Conservation (phyloP, 2,329 filamentous ascomycete genomes). For the Exophiala alcalophila region DNA sequence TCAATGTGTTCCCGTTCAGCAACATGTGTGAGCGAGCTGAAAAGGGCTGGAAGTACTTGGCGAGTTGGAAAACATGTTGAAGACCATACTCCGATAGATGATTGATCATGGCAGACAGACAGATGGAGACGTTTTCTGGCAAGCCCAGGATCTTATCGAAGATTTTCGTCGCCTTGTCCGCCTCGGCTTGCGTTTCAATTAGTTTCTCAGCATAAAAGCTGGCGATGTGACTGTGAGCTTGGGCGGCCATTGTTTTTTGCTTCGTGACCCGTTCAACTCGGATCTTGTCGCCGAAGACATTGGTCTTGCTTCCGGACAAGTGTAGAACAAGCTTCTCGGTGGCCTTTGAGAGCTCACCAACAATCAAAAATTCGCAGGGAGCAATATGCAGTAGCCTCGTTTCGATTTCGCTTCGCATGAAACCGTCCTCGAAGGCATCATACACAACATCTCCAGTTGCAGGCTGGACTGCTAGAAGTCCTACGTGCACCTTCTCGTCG, state of each 20-base stretch:
- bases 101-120: conserved; percentile 92
- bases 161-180: conserved; percentile 61
- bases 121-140: conserved; percentile 82
- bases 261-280: conserved; percentile 77
- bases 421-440: conserved; percentile 93
- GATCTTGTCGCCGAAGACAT: conserved; percentile 87
- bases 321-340: conserved; percentile 91
- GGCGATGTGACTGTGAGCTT: conserved; percentile 84
- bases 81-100: conserved; percentile 89
- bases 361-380: conserved; percentile 90
- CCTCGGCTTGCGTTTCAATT: conserved; percentile 55
- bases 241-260: conserved; percentile 75
- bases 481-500: conserved; percentile 90
- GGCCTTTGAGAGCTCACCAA: conserved; percentile 83
- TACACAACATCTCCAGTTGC: conserved; percentile 95
- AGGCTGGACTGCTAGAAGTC: conserved; percentile 89
- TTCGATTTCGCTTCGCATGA: conserved; percentile 95
- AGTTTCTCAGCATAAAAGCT: conserved; percentile 89
- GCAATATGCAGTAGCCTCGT: conserved; percentile 93
- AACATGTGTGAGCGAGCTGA: conserved; percentile 93
- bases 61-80: conserved; percentile 92
- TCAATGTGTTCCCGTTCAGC: conserved; percentile 89
- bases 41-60: conserved; percentile 96
- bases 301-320: conserved; percentile 82
- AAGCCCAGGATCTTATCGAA: conserved; percentile 84